Evolutionary conservation across 148 eudicot genomes (phyloP), one percentile per base, ranked within the genome.

Genomic region (Spergularia bocconei): DNA sequence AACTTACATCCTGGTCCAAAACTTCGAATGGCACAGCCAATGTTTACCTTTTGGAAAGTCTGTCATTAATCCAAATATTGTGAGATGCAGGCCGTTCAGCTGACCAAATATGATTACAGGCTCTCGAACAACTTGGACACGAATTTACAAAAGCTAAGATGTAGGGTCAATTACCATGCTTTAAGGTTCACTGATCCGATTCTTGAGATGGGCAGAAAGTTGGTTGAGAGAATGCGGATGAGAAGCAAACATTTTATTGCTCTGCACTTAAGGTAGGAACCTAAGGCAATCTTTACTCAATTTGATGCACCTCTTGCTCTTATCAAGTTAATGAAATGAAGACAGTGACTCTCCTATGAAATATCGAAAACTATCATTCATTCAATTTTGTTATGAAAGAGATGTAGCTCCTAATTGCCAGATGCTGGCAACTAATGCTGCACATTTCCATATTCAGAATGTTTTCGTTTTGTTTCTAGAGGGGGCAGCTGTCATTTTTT

Each of bases 101-200:
- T 93, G 64, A 91, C 90, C 2, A 93, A 93, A 82, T 93, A 87
- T 72, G 98, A 93, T 79, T 93, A 89, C 79, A 89, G 98, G 83
- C 88, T 93, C 58, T 73, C 98, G 48, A 89, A 91, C 82, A 70
- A 76, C 58, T 81, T 93, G 84, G 87, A 83, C 29, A 48, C 71
- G 29, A 84, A 89, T 64, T 78, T 93, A 67, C 98, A 93, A 75
- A 91, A 88, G 83, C 85, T 93, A 69, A 88, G 96, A 77, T 93
- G 98, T 74, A 83, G 96, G 81, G 96, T 86, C n/a, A 93, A 91
- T 71, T 91, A 93, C 78, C 93, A 91, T 75, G 96, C 98, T 65
- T 74, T 93, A 78, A 80, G 76, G 76, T 93, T 89, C 79, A 85
- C 92, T 54, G 82, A 82, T 77, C 80, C 91, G 17, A 93, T 93